phyloP scores from a whole-genome alignment of 495 filamentous ascomycete genomes.

The Xylaria grammica region DNA sequence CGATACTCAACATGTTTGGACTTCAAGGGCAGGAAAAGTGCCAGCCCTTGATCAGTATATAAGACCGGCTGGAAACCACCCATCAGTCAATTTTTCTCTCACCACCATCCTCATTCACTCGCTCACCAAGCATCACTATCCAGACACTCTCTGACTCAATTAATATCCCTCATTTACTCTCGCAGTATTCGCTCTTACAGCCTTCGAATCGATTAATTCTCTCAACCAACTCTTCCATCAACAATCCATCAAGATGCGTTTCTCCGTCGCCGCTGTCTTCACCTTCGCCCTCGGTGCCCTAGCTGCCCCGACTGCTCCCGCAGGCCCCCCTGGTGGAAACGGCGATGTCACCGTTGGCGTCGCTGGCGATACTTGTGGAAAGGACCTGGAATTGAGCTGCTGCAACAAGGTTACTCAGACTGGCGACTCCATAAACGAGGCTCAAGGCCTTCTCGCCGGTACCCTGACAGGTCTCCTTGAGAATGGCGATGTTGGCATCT shows the following conservation, averaged over 20 bases:
- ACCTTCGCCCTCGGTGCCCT: slow-evolving; percentile 37
- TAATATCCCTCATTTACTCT: slow-evolving; percentile 33
- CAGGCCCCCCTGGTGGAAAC: slow-evolving; percentile 27
- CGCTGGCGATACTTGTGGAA: slow-evolving; percentile 55
- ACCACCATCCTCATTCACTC: slow-evolving; percentile 33
- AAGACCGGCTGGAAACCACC: slow-evolving; percentile 27
- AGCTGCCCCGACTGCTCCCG: slow-evolving; percentile 22
- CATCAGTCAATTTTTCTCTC: slow-evolving; percentile 4
- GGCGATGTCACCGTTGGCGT: slow-evolving; percentile 52
- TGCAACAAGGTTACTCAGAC: slow-evolving; percentile 56
- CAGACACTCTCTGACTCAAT: slow-evolving; percentile 36
- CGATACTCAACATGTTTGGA: not conserved
- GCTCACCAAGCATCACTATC: slow-evolving; percentile 28
- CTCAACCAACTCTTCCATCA: slow-evolving; percentile 20
- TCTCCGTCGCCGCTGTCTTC: slow-evolving; percentile 38
- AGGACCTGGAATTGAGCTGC: slow-evolving; percentile 44
- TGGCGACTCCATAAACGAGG: slow-evolving; percentile 44
- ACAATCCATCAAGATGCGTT: slow-evolving; percentile 38
- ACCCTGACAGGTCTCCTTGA: slow-evolving; percentile 32
- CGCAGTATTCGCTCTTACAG: slow-evolving; percentile 30
- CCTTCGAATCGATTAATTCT: slow-evolving; percentile 2
- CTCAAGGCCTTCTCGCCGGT: slow-evolving; percentile 32
- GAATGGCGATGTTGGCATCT: slow-evolving; percentile 28
- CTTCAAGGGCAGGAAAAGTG: not conserved
- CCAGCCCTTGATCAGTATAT: slow-evolving; percentile 31